phyloP scores from a whole-genome alignment of 768 basidiomycete genomes.

The Guyanaporus albipodus region DNA sequence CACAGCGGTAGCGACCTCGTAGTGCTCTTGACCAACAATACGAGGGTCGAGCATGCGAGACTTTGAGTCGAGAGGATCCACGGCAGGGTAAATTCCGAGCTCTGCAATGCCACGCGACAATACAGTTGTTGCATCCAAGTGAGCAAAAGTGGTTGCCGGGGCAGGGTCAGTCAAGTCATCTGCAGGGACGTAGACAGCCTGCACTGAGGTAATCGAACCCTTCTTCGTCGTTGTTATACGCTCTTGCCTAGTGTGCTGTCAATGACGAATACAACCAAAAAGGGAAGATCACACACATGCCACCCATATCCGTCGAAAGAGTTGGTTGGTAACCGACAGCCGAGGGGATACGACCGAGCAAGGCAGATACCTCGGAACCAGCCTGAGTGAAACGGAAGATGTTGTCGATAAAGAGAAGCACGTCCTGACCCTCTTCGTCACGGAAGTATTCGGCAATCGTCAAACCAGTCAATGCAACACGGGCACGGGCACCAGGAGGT shows the following conservation, averaged over 20 bases:
- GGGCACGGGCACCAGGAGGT: slow-evolving; percentile 99
- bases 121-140: slow-evolving; percentile 99
- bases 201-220: slow-evolving; percentile 99
- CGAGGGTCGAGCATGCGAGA: slow-evolving; percentile 99
- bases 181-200: slow-evolving; percentile 99
- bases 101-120: slow-evolving; percentile 99
- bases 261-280: neutral
- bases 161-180: slow-evolving; percentile 99
- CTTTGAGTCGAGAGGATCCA: slow-evolving; percentile 99
- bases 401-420: slow-evolving; percentile 99
- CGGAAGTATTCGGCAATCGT: slow-evolving; percentile 99
- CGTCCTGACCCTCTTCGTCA: slow-evolving; percentile 99
- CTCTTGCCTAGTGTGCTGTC: slow-evolving; percentile 70
- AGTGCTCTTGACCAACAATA: slow-evolving; percentile 94
- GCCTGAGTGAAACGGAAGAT: slow-evolving; percentile 99
- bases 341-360: slow-evolving; percentile 99
- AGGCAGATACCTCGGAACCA: slow-evolving; percentile 99
- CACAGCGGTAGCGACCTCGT: slow-evolving; percentile 92
- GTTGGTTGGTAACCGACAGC: slow-evolving; percentile 99
- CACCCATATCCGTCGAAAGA: slow-evolving; percentile 99
- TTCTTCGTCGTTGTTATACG: slow-evolving; percentile 99
- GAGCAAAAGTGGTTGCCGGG: slow-evolving; percentile 98
- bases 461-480: slow-evolving; percentile 98
- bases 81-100: slow-evolving; percentile 99
- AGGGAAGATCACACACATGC: slow-evolving; percentile 62